Percentiles rank a stretch among this genome's conserved stretches.
Evolutionary conservation across 169 alveolate species (phyloP).

Genomic region (Perkinsus chesapeaki): DNA sequence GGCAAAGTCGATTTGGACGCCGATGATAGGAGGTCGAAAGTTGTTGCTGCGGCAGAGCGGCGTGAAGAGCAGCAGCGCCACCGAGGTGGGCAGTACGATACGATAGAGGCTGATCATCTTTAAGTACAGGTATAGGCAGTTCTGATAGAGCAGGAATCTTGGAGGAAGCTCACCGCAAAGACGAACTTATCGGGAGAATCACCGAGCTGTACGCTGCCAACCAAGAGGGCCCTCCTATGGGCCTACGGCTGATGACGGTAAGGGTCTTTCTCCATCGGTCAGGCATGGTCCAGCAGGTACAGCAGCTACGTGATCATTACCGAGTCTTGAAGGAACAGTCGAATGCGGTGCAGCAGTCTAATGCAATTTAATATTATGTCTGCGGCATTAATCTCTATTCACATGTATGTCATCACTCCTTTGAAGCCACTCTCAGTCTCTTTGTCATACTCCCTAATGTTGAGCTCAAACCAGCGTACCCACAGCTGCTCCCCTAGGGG

Average conservation of each 20-base stretch:
- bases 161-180: background rate
- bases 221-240: background rate
- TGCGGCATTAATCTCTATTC: too few species aligned
- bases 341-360: too few species aligned
- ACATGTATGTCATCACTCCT: too few species aligned
- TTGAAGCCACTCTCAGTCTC: too few species aligned
- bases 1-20: background rate
- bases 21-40: background rate
- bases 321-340: background rate
- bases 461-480: background rate
- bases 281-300: background rate
- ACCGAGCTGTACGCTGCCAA: background rate
- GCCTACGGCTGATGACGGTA: background rate
- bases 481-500: background rate
- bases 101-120: background rate
- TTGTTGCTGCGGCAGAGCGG: background rate
- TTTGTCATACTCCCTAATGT: too few species aligned
- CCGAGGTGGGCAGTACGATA: background rate
- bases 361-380: too few species aligned
- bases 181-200: background rate
- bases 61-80: background rate
- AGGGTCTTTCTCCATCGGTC: background rate
- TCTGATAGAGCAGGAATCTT: background rate
- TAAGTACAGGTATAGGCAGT: background rate
- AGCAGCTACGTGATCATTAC: background rate